Percentiles rank a stretch among this genome's conserved stretches.
phyloP scores from a whole-genome alignment of 345 rosid species.

The Diplotaxis tenuifolia region DNA sequence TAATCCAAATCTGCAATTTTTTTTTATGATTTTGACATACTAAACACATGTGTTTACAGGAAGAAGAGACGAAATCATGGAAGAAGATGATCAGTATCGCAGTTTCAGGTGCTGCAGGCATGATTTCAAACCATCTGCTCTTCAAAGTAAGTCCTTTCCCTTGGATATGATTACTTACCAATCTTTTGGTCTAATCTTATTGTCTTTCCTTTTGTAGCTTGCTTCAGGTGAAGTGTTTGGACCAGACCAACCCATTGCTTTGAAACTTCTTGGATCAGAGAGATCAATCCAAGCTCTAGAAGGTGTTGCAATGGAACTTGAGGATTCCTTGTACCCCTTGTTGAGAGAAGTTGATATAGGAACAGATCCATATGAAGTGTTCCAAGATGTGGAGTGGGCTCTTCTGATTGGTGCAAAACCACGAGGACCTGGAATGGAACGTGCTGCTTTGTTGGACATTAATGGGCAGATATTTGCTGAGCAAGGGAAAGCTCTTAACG shows the following conservation, averaged over 20 bases:
- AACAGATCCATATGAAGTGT: conserved; percentile 74
- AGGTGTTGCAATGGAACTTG: conserved; percentile 99
- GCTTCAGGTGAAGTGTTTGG: conserved; percentile 96
- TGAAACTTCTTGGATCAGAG: conserved; percentile 90
- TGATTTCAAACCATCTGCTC: conserved; percentile 91
- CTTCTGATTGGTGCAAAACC: conserved; percentile 97
- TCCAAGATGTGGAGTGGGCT: conserved; percentile 97
- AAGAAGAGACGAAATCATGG: conserved; percentile 92
- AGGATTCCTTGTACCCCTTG: conserved; percentile 92
- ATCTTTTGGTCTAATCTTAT: conserved; percentile 5
- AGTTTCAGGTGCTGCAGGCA: conserved; percentile 98
- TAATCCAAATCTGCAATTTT: too few relatives aligned
- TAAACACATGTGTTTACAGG: conserved; percentile 43
- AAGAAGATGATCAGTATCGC: conserved; percentile 73
- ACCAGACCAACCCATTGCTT: conserved; percentile 80
- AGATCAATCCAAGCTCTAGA: conserved; percentile 93
- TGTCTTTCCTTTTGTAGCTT: conserved; percentile 48
- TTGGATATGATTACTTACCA: conserved; percentile 4
- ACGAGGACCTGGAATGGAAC: conserved; percentile 98
- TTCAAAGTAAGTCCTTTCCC: conserved; percentile 69
- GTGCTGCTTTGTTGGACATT: conserved; percentile 82
- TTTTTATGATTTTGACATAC: background rate
- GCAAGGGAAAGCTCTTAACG: conserved; percentile 95
- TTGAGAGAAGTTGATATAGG: conserved; percentile 92
- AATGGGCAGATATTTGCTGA: conserved; percentile 92